A percentile compares a stretch with the other conserved stretches of the same genome.
phyloP scores from a whole-genome alignment of 2,329 filamentous ascomycete species.

The Ceratocystis huliohia region DNA sequence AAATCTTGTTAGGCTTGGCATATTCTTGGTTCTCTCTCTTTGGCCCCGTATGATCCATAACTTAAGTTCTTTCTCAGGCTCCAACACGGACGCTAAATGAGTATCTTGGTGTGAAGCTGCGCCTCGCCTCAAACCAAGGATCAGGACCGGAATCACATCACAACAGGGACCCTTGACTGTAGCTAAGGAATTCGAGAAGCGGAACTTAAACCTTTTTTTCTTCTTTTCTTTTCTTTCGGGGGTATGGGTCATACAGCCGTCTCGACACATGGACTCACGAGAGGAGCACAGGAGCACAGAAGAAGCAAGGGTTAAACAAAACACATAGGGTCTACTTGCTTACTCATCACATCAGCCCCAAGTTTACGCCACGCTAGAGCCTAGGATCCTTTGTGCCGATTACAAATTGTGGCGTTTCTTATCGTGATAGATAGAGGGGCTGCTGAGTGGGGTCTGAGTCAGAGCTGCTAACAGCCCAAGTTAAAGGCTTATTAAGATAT shows the following conservation, averaged over 20 bases:
- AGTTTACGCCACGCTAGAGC: too few species aligned
- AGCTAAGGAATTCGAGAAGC: too few species aligned
- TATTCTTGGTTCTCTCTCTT: background rate
- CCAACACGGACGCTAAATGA: background rate
- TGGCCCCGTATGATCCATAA: slow-evolving; percentile 1
- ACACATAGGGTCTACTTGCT: too few species aligned
- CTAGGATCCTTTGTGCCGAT: background rate
- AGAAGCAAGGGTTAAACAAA: too few species aligned
- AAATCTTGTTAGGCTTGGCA: background rate
- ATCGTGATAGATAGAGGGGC: slow-evolving; percentile 11
- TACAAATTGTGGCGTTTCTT: slow-evolving; percentile 11
- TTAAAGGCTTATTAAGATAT: slow-evolving; percentile 5
- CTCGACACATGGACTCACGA: too few species aligned
- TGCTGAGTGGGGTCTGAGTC: slow-evolving; percentile 20
- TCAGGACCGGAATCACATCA: too few species aligned
- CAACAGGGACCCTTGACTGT: too few species aligned
- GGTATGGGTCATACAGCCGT: too few species aligned
- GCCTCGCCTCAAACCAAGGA: background rate
- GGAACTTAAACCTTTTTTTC: too few species aligned
- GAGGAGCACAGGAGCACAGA: too few species aligned
- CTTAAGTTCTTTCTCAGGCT: background rate
- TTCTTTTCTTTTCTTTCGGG: too few species aligned
- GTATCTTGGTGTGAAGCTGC: background rate
- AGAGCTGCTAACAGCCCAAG: background rate
- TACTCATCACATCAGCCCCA: too few species aligned